Evolutionary conservation across 2,329 filamentous ascomycete species (phyloP).

Genomic region (Exophiala alcalophila): DNA sequence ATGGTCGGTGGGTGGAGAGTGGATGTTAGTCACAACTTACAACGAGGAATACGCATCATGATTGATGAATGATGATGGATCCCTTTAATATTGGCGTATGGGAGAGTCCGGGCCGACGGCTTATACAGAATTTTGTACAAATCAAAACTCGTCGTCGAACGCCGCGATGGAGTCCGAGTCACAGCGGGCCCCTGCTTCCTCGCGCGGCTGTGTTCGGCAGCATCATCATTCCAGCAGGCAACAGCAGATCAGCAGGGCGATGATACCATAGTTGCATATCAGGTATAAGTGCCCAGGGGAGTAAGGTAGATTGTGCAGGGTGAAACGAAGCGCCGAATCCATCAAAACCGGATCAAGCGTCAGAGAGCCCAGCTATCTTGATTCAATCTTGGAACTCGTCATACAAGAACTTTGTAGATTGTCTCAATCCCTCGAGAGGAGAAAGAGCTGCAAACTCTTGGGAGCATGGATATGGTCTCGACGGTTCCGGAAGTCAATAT

Average conservation of each 20-base stretch:
- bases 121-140: slow-evolving; percentile 11
- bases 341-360: slow-evolving; percentile 32
- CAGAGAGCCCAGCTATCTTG: slow-evolving; percentile 37
- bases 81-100: too few species aligned
- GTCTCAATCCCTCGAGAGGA: background rate
- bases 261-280: too few species aligned
- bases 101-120: too few species aligned
- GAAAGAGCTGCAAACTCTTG: slow-evolving; percentile 24
- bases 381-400: slow-evolving; percentile 34
- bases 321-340: slow-evolving; percentile 40
- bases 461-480: slow-evolving; percentile 6
- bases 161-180: slow-evolving; percentile 3
- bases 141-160: slow-evolving; percentile 5
- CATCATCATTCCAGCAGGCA: too few species aligned
- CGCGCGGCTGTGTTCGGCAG: too few species aligned
- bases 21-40: too few species aligned
- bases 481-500: slow-evolving; percentile 18
- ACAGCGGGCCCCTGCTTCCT: too few species aligned
- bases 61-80: too few species aligned
- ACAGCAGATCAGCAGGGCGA: background rate
- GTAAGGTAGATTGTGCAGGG: too few species aligned
- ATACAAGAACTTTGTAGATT: slow-evolving; percentile 19
- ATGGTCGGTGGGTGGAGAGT: too few species aligned
- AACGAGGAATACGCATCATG: too few species aligned
- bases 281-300: too few species aligned